Conservation (phyloP, 2,329 filamentous ascomycete genomes). For the Stagonosporopsis cucurbitacearum region DNA sequence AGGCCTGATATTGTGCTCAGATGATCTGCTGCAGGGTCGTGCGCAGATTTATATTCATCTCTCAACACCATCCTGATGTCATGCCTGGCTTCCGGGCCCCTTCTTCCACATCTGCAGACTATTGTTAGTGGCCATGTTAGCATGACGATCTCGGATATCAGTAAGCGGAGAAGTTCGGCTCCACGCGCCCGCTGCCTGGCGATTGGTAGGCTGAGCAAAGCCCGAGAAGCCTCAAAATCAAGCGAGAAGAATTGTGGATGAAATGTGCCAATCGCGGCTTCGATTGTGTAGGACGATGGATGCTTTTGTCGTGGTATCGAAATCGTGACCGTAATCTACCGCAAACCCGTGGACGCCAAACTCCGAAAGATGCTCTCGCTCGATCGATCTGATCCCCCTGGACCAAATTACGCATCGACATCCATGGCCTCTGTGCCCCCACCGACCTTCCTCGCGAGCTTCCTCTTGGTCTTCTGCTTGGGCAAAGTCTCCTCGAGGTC, state of each 20-base stretch:
- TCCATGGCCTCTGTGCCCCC: conserved; percentile 57
- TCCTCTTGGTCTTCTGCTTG: conserved; percentile 55
- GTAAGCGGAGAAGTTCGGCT: conserved; percentile 6
- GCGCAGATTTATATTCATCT: neutral
- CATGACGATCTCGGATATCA: conserved; percentile 1
- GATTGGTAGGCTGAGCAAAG: neutral
- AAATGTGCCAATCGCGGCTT: neutral
- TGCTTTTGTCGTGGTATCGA: conserved; percentile 40
- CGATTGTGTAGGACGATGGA: conserved; percentile 14
- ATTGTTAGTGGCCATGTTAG: conserved; percentile 3
- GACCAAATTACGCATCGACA: conserved; percentile 47
- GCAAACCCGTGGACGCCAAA: conserved; percentile 31
- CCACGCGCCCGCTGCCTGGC: neutral
- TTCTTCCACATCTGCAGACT: neutral
- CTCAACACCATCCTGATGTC: neutral
- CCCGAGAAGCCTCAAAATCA: neutral
- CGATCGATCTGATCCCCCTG: neutral
- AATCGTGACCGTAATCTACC: conserved; percentile 32
- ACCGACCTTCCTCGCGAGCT: conserved; percentile 55
- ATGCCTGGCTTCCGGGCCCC: neutral
- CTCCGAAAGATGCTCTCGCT: conserved; percentile 26
- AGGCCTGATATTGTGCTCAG: neutral
- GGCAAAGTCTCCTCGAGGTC: conserved; percentile 45
- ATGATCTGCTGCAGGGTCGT: neutral
- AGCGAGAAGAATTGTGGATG: neutral